Evolutionary conservation across 176 grass and related monocot species (phyloP).

Genomic region (Dactylis glomerata): DNA sequence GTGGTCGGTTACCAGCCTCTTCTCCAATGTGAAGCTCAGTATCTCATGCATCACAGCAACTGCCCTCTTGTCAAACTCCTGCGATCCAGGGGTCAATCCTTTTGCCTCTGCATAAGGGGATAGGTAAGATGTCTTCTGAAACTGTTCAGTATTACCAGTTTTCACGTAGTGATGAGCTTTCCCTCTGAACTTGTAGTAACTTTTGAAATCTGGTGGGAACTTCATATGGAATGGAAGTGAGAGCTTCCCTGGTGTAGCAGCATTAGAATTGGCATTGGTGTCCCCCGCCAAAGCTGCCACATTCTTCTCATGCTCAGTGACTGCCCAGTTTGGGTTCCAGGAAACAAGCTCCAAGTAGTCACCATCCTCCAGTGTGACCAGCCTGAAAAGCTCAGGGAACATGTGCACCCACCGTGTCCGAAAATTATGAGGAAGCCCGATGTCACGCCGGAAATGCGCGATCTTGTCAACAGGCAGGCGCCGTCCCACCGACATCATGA

Average conservation of each 20-base stretch:
- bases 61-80: slow-evolving; percentile 86
- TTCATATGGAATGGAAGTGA: slow-evolving; percentile 79
- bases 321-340: slow-evolving; percentile 70
- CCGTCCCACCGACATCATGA: slow-evolving; percentile 79
- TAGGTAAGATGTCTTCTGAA: slow-evolving; percentile 61
- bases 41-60: slow-evolving; percentile 86
- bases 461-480: slow-evolving; percentile 64
- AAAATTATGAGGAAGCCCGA: slow-evolving; percentile 77
- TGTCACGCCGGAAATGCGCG: slow-evolving; percentile 64
- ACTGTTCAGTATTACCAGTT: slow-evolving; percentile 49
- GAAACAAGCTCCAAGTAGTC: slow-evolving; percentile 67
- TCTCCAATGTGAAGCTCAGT: slow-evolving; percentile 80
- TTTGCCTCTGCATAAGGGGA: slow-evolving; percentile 73
- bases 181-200: slow-evolving; percentile 48
- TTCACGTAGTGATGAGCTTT: slow-evolving; percentile 60
- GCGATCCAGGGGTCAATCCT: slow-evolving; percentile 52
- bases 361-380: slow-evolving; percentile 48
- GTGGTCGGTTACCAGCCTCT: slow-evolving; percentile 84
- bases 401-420: slow-evolving; percentile 61
- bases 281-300: not conserved
- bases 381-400: slow-evolving; percentile 65
- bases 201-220: slow-evolving; percentile 64
- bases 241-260: slow-evolving; percentile 44
- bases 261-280: slow-evolving; percentile 11
- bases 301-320: slow-evolving; percentile 84